Evolutionary conservation across 108 stramenopile genomes (phyloP).

Genomic region (Nitzschia sp.): DNA sequence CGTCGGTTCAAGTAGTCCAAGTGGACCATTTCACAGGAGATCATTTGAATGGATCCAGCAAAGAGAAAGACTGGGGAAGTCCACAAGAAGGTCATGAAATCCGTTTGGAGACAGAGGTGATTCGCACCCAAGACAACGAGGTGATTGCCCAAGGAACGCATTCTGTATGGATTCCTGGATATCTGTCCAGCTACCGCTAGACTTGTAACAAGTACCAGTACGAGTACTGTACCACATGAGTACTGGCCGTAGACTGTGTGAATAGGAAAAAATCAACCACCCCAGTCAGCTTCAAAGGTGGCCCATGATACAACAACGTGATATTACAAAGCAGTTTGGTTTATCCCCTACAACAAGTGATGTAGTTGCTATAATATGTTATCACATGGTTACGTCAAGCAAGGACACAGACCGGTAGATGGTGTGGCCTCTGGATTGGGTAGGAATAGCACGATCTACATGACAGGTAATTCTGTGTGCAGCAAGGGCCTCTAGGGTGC

Average conservation of each 20-base stretch:
- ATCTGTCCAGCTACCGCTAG: constrained; percentile 16
- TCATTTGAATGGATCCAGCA: neutral
- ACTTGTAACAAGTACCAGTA: too few species aligned
- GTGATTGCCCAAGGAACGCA: constrained; percentile 47
- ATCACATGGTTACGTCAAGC: too few species aligned
- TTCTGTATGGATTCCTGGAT: constrained; percentile 53
- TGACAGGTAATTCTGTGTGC: constrained; percentile 1
- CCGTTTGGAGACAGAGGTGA: constrained; percentile 36
- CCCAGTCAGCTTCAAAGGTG: too few species aligned
- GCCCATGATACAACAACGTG: too few species aligned
- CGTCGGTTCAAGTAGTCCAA: constrained; percentile 24
- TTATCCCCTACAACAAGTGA: too few species aligned
- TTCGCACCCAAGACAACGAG: constrained; percentile 41
- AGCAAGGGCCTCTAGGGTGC: too few species aligned
- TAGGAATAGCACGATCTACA: neutral
- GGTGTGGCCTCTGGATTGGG: neutral
- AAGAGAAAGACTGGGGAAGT: constrained; percentile 12
- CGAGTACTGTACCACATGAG: too few species aligned
- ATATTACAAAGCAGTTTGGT: too few species aligned
- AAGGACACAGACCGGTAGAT: too few species aligned
- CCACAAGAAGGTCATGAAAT: constrained; percentile 40
- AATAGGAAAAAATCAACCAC: too few species aligned
- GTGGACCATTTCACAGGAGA: constrained; percentile 14
- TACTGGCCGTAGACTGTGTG: too few species aligned
- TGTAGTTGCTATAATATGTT: too few species aligned